Evolutionary conservation across 345 rosid genomes (phyloP).

Genomic region (Excoecaria cochinchinensis): DNA sequence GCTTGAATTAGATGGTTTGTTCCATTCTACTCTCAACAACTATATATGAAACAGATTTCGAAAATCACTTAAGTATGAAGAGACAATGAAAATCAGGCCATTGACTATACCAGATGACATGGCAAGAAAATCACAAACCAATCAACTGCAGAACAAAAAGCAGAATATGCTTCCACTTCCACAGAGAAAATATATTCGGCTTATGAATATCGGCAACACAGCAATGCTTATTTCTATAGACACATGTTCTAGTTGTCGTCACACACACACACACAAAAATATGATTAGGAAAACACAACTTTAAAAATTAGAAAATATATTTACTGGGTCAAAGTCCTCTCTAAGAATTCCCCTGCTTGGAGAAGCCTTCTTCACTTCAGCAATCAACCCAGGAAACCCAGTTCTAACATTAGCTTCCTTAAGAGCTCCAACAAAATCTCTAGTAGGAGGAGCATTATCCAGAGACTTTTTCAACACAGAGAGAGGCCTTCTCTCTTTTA

Average conservation of each 20-base stretch:
- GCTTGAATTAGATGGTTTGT: not conserved
- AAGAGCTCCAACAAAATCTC: constrained; percentile 84
- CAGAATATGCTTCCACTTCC: not conserved
- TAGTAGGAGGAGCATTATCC: constrained; percentile 59
- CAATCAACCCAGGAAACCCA: constrained; percentile 81
- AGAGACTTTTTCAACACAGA: constrained; percentile 47
- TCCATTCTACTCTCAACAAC: not conserved
- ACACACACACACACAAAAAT: not conserved
- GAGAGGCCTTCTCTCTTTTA: constrained; percentile 70
- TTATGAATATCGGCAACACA: not conserved
- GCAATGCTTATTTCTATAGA: not conserved
- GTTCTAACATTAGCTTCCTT: constrained; percentile 64
- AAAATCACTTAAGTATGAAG: not conserved
- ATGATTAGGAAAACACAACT: not conserved
- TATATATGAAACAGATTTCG: not conserved
- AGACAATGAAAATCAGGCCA: not conserved
- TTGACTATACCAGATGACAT: not conserved
- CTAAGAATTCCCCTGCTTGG: constrained; percentile 88
- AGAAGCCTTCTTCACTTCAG: constrained; percentile 98
- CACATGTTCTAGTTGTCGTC: not conserved
- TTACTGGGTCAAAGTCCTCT: constrained; percentile 86
- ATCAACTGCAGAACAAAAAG: not conserved
- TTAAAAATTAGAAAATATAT: not conserved
- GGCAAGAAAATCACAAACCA: not conserved
- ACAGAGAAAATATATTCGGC: not conserved